Conservation (phyloP, 2,329 filamentous ascomycete species). For the Dactylellina cionopaga region DNA sequence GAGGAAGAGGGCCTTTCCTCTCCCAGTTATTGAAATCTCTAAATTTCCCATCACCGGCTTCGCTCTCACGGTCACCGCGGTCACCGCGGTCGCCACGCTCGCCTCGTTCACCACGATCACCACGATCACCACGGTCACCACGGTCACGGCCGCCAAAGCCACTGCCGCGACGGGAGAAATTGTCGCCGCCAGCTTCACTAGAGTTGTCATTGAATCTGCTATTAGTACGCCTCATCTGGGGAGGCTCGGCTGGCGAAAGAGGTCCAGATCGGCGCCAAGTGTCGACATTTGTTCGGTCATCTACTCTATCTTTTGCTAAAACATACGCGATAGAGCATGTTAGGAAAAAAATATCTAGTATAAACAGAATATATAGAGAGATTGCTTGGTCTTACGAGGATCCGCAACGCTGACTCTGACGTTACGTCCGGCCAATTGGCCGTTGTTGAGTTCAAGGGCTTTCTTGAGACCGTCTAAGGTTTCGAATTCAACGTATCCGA, state of each 20-base stretch:
- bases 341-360: not conserved
- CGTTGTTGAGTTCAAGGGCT: slow-evolving; percentile 83
- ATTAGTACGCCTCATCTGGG: slow-evolving; percentile 62
- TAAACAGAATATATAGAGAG: not conserved
- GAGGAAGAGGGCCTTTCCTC: slow-evolving; percentile 88
- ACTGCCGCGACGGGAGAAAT: slow-evolving; percentile 73
- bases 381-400: slow-evolving; percentile 77
- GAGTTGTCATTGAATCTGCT: slow-evolving; percentile 65
- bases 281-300: slow-evolving; percentile 82
- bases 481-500: slow-evolving; percentile 95
- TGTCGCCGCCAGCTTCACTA: slow-evolving; percentile 65
- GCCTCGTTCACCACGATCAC: too few species aligned
- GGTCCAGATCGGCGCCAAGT: slow-evolving; percentile 90
- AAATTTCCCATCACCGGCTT: slow-evolving; percentile 77
- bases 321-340: not conserved
- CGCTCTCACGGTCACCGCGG: slow-evolving; percentile 67
- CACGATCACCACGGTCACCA: too few species aligned
- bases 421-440: slow-evolving; percentile 84
- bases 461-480: slow-evolving; percentile 89
- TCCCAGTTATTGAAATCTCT: slow-evolving; percentile 93
- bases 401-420: slow-evolving; percentile 96
- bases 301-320: slow-evolving; percentile 84
- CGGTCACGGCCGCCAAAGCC: slow-evolving; percentile 68
- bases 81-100: slow-evolving; percentile 69
- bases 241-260: slow-evolving; percentile 69